Conservation (phyloP, 352 stramenopile species). For the Globisporangium abappressorium region DNA sequence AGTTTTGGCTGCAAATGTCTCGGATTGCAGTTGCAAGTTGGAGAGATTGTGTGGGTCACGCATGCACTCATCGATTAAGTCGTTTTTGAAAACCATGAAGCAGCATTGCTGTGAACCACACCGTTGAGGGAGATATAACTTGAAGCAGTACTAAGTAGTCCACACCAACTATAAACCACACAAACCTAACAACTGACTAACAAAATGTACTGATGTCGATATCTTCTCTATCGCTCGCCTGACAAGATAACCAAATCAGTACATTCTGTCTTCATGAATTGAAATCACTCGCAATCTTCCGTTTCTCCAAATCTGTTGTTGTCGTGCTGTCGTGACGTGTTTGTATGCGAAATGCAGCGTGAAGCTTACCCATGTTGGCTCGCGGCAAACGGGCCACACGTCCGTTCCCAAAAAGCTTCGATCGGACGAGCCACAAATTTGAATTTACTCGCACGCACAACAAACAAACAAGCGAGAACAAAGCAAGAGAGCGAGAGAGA, state of each 20-base stretch:
- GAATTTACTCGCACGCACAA: conserved; percentile 2
- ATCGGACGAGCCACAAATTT: conserved; percentile 17
- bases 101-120: not conserved
- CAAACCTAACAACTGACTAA: no score
- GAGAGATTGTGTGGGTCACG: not conserved
- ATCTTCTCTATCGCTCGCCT: not conserved
- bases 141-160: not conserved
- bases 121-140: not conserved
- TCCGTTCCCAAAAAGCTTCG: conserved; percentile 10
- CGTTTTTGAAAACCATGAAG: conserved; percentile 1
- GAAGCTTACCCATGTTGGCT: conserved; percentile 3
- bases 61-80: conserved; percentile 11
- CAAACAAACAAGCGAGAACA: not conserved
- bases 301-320: not conserved
- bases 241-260: not conserved
- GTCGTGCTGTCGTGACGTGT: conserved; percentile 8
- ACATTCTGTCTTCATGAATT: not conserved
- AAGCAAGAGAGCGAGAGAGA: not conserved
- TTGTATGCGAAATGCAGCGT: conserved; percentile 13
- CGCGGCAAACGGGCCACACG: conserved; percentile 6
- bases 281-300: not conserved
- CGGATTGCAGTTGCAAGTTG: conserved; percentile 9
- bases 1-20: not conserved
- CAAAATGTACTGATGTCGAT: not conserved
- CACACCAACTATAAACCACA: no score